Percentiles rank a stretch among this genome's conserved stretches.
These are phyloP conservation scores for Saccharomycopsis schoenii DNA, from an alignment of 805 yeast genomes.

Conservation along the genomic window DNA sequence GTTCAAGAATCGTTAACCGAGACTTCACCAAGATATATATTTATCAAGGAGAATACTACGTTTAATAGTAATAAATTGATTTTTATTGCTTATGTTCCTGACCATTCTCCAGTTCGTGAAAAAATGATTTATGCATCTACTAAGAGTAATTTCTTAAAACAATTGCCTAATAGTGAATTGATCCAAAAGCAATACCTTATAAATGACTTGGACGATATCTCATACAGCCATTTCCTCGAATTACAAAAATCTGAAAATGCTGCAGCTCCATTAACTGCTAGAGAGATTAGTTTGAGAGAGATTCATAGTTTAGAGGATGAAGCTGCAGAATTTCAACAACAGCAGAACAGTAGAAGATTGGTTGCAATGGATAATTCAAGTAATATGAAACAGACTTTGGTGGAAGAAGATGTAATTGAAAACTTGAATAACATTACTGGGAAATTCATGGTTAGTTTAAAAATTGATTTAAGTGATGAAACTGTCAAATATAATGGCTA, in stretches of 20 bases:
- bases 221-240: constrained; percentile 37
- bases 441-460: constrained; percentile 33
- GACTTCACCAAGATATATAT: constrained; percentile 33
- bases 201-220: constrained; percentile 48
- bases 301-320: constrained; percentile 33
- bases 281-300: constrained; percentile 42
- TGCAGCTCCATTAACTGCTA: constrained; percentile 43
- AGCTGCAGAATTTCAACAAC: constrained; percentile 24
- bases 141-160: constrained; percentile 63
- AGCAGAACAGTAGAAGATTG: constrained; percentile 19
- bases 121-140: constrained; percentile 95
- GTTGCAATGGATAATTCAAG: constrained; percentile 15
- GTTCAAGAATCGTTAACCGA: constrained; percentile 25
- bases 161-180: constrained; percentile 54
- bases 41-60: constrained; percentile 30
- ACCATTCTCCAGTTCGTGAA: constrained; percentile 63
- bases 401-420: constrained; percentile 24
- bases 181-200: constrained; percentile 27
- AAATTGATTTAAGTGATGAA: constrained; percentile 43
- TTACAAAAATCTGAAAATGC: constrained; percentile 29
- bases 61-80: constrained; percentile 27
- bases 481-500: constrained; percentile 31
- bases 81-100: constrained; percentile 83
- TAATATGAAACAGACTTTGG: constrained; percentile 15
- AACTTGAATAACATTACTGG: neutral